A percentile compares a stretch with the other conserved stretches of the same genome.
Evolutionary conservation across 2,329 filamentous ascomycete species (phyloP).

Genomic region (Trichoderma lentiforme): DNA sequence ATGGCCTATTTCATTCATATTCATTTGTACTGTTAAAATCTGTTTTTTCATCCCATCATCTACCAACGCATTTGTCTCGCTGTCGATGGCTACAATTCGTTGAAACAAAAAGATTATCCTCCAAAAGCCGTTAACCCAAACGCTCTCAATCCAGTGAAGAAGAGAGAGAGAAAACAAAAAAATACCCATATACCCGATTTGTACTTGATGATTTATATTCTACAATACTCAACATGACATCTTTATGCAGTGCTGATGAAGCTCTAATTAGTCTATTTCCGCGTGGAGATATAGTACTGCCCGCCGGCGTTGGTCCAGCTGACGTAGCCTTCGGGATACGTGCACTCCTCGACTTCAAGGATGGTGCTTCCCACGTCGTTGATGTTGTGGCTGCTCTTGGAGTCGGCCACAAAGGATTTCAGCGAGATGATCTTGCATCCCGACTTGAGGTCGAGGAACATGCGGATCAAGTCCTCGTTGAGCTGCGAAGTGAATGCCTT

Average conservation of each 20-base stretch:
- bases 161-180: not conserved
- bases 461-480: slow-evolving; percentile 79
- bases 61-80: slow-evolving; percentile 1
- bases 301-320: slow-evolving; percentile 88
- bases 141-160: not conserved
- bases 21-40: not conserved
- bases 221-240: slow-evolving; percentile 18
- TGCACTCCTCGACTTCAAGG: slow-evolving; percentile 66
- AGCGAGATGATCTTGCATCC: slow-evolving; percentile 88
- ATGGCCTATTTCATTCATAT: slow-evolving; percentile 11
- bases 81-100: slow-evolving; percentile 5
- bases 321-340: slow-evolving; percentile 68
- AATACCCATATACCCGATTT: slow-evolving; percentile 14
- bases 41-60: not conserved
- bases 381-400: slow-evolving; percentile 72
- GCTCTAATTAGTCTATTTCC: slow-evolving; percentile 50
- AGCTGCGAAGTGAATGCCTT: slow-evolving; percentile 88
- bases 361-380: slow-evolving; percentile 78
- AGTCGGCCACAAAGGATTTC: slow-evolving; percentile 82
- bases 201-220: slow-evolving; percentile 12
- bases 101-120: slow-evolving; percentile 8
- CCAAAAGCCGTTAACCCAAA: slow-evolving; percentile 3
- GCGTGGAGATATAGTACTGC: slow-evolving; percentile 83
- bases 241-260: slow-evolving; percentile 30
- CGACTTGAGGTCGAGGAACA: slow-evolving; percentile 90